Evolutionary conservation across 225 moss, liverwort and hornwort species (phyloP), one percentile per base, ranked within the genome.

Genomic region (Antitrichia curtipendula): DNA sequence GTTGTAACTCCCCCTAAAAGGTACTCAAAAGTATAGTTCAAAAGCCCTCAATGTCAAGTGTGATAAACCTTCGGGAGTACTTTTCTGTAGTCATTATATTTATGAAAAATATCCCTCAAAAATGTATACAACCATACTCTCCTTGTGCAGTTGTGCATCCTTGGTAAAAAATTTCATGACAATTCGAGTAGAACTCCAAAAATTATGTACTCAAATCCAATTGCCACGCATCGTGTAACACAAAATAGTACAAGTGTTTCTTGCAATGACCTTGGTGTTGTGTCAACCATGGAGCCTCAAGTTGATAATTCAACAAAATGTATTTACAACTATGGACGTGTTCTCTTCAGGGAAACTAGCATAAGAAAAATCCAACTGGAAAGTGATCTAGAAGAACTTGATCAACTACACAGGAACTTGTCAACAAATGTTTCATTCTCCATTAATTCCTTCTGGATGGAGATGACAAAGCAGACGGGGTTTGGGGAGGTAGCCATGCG

Each of bases 321-420:
- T 91, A 91, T 91, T 73, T 87, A 91, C 90, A 86, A 66, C 78
- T 78, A 62, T 45, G n/a, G 43, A 34, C 23, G 74, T 71, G 58
- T 72, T 84, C 54, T 49, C 25, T 68, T 57, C 61, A 32, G 47
- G 38, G 53, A 53, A 45, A 57, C 43, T 17, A 65, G 62, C 68
- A 11, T 72, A 15, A 17, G 40, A 81, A 29, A 52, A 22, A 52
- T n/a, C 20, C 16, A 76, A 22, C 9, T 82, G 12, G 78, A 50
- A 54, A 83, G 27, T 56, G 57, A 32, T 45, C 53, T 73, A n/a
- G 38, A 52, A 40, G 43, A 70, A 83, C 65, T 10, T 59, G 7
- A 73, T 71, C 34, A 52, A 65, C 45, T 68, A 16, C 47, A 87
- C n/a, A 56, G 34, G 29, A 52, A 38, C 5, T 53, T 65, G 53